Conservation (phyloP, 768 basidiomycete genomes). For the Auriscalpium microsporum region DNA sequence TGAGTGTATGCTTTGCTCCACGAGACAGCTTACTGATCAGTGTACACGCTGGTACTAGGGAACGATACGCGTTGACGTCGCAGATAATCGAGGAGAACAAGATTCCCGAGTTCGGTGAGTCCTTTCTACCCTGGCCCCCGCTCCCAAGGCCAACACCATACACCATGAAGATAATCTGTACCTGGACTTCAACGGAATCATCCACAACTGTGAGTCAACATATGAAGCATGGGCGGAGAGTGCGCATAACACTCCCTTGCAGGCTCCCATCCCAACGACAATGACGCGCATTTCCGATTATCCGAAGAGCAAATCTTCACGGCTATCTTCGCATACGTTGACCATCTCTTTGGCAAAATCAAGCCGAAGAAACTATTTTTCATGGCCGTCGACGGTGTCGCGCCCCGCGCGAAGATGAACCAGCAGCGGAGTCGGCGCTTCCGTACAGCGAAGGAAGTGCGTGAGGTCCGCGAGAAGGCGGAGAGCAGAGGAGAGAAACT, state of each 20-base stretch:
- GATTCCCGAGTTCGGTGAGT: constrained; percentile 92
- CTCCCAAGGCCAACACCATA: too few species aligned
- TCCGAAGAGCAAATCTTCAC: constrained; percentile 98
- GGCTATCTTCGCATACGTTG: constrained; percentile 93
- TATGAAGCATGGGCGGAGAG: not conserved
- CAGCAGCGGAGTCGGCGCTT: constrained; percentile 93
- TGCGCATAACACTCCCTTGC: not conserved
- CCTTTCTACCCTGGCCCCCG: not conserved
- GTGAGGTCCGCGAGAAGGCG: constrained; percentile 81
- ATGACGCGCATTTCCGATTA: constrained; percentile 90
- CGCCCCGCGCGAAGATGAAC: constrained; percentile 98
- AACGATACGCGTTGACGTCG: constrained; percentile 96
- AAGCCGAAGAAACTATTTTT: constrained; percentile 97
- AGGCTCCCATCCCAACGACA: constrained; percentile 96
- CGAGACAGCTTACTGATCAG: not conserved
- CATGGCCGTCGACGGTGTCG: constrained; percentile 98
- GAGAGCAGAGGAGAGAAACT: constrained; percentile 82
- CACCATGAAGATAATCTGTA: constrained; percentile 67
- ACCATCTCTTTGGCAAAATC: constrained; percentile 93
- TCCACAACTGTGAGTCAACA: constrained; percentile 57
- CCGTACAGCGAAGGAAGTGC: constrained; percentile 88
- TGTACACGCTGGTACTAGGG: constrained; percentile 36
- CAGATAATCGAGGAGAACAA: constrained; percentile 97
- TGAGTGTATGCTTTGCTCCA: constrained; percentile 29
- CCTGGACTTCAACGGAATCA: constrained; percentile 91